These are phyloP conservation scores for Leccinum rimulosum DNA, from an alignment of 768 basidiomycete species.

Conservation along the genomic window DNA sequence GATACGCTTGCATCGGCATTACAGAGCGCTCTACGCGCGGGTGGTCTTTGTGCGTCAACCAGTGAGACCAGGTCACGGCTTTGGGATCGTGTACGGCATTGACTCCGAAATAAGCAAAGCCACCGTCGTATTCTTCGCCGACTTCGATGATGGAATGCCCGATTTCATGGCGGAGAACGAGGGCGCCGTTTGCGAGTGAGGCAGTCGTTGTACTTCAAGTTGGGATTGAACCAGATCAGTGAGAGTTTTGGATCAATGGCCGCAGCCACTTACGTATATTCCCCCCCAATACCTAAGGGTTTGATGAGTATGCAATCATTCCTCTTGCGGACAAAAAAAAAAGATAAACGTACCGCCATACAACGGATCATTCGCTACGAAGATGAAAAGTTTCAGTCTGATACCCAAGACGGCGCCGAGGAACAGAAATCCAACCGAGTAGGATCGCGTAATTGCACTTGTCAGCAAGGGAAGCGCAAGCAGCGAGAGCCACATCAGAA, in stretches of 20 bases:
- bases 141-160: slow-evolving; percentile 78
- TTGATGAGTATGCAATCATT: neutral
- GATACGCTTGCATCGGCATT: slow-evolving; percentile 74
- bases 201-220: slow-evolving; percentile 69
- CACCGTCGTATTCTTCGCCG: slow-evolving; percentile 85
- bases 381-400: slow-evolving; percentile 3
- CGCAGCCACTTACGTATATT: slow-evolving; percentile 58
- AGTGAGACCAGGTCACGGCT: slow-evolving; percentile 64
- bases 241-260: neutral
- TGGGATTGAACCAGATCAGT: neutral
- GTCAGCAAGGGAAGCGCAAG: slow-evolving; percentile 60
- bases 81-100: slow-evolving; percentile 53
- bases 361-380: slow-evolving; percentile 70
- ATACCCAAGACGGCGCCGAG: neutral
- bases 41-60: slow-evolving; percentile 47
- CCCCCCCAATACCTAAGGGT: slow-evolving; percentile 63
- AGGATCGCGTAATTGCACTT: slow-evolving; percentile 76
- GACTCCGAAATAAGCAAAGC: slow-evolving; percentile 66
- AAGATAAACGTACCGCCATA: slow-evolving; percentile 59
- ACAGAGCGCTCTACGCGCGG: slow-evolving; percentile 61
- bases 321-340: neutral
- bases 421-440: slow-evolving; percentile 46
- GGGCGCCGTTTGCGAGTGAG: slow-evolving; percentile 67
- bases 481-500: slow-evolving; percentile 63
- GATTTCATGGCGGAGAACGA: slow-evolving; percentile 76